phyloP scores from a whole-genome alignment of 768 basidiomycete species.

The Lentinus brumalis region DNA sequence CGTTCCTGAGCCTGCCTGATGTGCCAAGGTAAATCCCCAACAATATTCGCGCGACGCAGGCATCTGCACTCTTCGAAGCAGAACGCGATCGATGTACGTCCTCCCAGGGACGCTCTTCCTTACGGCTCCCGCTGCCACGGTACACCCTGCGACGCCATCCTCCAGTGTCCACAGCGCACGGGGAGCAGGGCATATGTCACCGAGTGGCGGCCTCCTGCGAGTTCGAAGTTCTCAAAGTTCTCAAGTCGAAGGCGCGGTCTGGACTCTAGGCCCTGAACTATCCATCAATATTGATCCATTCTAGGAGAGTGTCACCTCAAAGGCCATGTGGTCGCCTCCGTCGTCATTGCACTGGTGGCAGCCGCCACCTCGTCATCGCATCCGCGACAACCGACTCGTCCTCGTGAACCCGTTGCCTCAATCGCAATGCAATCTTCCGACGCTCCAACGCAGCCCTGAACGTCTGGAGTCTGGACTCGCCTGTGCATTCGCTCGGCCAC shows the following conservation, averaged over 20 bases:
- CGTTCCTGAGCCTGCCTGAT: no score
- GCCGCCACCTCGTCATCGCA: not conserved
- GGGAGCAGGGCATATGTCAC: no score
- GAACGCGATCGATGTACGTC: not conserved
- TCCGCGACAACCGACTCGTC: not conserved
- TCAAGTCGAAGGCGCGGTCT: not conserved
- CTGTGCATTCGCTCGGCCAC: no score
- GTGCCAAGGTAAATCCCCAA: no score
- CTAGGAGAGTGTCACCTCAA: no score
- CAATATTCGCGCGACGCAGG: not conserved
- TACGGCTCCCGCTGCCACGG: no score
- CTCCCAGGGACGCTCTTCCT: no score
- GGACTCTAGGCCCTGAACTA: not conserved
- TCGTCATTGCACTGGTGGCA: not conserved
- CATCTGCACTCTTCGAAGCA: not conserved
- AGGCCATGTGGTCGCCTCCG: slow-evolving; percentile 7
- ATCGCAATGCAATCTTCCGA: no score
- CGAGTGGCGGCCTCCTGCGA: not conserved
- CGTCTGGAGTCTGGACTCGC: no score
- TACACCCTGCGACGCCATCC: not conserved
- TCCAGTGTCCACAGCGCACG: not conserved
- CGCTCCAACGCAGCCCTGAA: no score
- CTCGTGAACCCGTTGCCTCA: not conserved
- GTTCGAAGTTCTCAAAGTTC: not conserved
- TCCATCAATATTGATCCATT: no score